A percentile compares a stretch with the other conserved stretches of the same genome.
These are phyloP conservation scores for Platanus orientalis DNA, from an alignment of 164 flowering plant genomes.

Conservation along the genomic window DNA sequence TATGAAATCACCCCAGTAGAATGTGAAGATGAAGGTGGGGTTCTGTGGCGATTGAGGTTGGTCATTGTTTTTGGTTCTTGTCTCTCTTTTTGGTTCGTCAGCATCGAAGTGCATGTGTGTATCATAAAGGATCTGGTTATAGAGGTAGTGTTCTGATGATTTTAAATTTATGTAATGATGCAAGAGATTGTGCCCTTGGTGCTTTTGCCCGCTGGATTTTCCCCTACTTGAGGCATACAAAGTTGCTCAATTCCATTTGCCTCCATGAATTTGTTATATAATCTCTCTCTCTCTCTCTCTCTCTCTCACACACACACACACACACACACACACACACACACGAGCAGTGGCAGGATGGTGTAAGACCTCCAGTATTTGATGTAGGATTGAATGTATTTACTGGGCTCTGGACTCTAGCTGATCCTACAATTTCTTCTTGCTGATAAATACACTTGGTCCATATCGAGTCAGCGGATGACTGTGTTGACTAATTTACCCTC, in stretches of 20 bases:
- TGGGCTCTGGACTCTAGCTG: no score
- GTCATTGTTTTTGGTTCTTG: conserved; percentile 10
- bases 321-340: no score
- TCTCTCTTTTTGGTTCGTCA: conserved; percentile 5
- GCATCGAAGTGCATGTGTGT: conserved; percentile 34
- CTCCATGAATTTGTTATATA: neutral
- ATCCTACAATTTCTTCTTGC: no score
- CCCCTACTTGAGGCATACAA: neutral
- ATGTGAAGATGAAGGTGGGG: conserved; percentile 11
- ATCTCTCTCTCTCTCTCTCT: neutral
- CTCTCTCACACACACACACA: neutral
- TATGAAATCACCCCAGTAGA: conserved; percentile 5
- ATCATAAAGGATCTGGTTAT: conserved; percentile 34
- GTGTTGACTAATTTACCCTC: no score
- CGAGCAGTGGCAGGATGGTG: no score
- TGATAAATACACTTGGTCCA: no score
- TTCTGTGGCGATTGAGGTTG: conserved; percentile 20
- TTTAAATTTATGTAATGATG: conserved; percentile 22
- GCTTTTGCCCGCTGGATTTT: neutral
- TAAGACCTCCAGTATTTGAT: no score
- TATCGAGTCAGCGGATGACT: no score
- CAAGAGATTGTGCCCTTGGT: conserved; percentile 19
- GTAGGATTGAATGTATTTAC: no score
- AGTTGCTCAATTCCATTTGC: neutral
- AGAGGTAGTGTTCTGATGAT: conserved; percentile 27